Evolutionary conservation across 1,284 basidiomycete genomes (phyloP), one percentile per base, ranked within the genome.

Genomic region (Boletus mariae): DNA sequence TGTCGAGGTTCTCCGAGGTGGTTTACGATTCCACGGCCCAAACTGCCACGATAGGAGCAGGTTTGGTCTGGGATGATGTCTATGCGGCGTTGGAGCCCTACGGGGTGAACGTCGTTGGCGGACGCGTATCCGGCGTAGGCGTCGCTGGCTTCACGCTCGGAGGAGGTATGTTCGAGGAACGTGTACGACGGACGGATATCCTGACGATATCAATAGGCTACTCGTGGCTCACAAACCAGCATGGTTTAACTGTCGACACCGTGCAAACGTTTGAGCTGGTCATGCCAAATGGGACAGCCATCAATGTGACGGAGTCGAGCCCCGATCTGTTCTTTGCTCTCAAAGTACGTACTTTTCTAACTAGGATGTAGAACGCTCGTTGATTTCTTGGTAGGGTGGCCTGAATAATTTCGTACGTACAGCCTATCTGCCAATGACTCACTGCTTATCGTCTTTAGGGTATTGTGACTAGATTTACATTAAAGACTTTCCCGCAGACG

Each of bases 331-430:
- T 80, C 64, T 79, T 75, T 53, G 79, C 68, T 5, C 63, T 82
- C 20, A 78, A 73, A 63, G 77, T 73, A 53, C 0, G 63, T 53
- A 25, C 1, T 9, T 23, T 17, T 29, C 15, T 20, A 31, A n/a
- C 17, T 41, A 3, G 34, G 11, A 12, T 32, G 6, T 13, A 15
- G 9, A 8, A 28, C 41, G 25, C 23, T 42, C 52, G 17, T 51
- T n/a, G 11, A 10, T 44, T 13, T 29, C 28, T 23, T 43, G 8
- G 20, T 38, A 61, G 80, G 82, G 82, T 40, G 80, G 82, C 15
- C 69, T 75, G 57, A 84, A 85, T 57, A 85, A 84, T 60, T 84
- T 82, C 56, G 83, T 82, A 52, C 53, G 78, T 69, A 5, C 9
- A 32, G n/a, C 15, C 29, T 2, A 10, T 42, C 4, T 43, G 5